Conservation (phyloP, 2,329 filamentous ascomycete genomes). For the Penicillium sp. region DNA sequence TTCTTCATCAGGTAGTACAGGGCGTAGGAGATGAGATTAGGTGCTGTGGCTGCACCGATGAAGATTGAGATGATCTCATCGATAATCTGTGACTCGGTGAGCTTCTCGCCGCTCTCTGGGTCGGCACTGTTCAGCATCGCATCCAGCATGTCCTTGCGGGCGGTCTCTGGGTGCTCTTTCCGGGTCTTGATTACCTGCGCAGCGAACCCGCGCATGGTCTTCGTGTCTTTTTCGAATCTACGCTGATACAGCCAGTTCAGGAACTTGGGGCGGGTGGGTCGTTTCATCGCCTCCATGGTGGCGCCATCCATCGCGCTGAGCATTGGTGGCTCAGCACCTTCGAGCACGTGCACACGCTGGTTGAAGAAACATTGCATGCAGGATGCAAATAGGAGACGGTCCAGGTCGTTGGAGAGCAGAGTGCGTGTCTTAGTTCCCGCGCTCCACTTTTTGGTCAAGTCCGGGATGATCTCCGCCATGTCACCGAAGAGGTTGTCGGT, state of each 20-base stretch:
- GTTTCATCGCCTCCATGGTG: constrained; percentile 56
- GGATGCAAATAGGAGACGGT: constrained; percentile 53
- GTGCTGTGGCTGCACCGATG: constrained; percentile 65
- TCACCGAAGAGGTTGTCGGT: constrained; percentile 45
- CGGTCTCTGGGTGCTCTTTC: constrained; percentile 51
- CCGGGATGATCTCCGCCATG: constrained; percentile 47
- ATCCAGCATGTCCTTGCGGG: constrained; percentile 55
- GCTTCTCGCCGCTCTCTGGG: constrained; percentile 56
- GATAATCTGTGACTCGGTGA: constrained; percentile 60
- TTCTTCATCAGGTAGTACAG: constrained; percentile 63
- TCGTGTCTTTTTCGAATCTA: constrained; percentile 55
- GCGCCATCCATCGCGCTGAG: constrained; percentile 55
- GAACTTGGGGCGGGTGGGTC: constrained; percentile 51
- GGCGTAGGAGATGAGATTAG: constrained; percentile 62
- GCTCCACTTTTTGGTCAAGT: constrained; percentile 51
- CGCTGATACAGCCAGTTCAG: constrained; percentile 53
- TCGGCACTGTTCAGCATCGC: constrained; percentile 59
- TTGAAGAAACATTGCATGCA: constrained; percentile 51
- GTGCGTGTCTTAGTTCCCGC: constrained; percentile 38
- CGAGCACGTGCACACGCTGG: constrained; percentile 48
- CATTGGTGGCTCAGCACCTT: constrained; percentile 48
- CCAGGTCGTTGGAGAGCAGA: constrained; percentile 48
- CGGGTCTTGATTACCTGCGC: constrained; percentile 55
- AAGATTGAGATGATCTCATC: constrained; percentile 67
- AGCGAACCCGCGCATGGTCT: constrained; percentile 53